These are phyloP conservation scores for Lipomyces yarrowii DNA, from an alignment of 1,139 yeast species.

Conservation along the genomic window DNA sequence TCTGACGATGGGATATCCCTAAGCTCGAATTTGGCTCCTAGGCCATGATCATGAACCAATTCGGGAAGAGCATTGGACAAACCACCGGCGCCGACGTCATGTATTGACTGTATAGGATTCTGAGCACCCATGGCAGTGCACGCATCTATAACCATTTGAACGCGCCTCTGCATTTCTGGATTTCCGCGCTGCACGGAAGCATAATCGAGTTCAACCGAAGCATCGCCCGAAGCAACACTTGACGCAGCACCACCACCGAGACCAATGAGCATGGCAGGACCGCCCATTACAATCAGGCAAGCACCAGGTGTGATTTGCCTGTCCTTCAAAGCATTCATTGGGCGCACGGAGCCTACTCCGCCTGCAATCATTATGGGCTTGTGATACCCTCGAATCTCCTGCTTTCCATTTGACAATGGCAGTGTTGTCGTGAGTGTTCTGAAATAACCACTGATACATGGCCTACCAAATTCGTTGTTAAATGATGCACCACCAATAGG, in stretches of 20 bases:
- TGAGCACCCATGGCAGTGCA: constrained; percentile 75
- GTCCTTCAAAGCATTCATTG: constrained; percentile 86
- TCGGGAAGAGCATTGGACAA: constrained; percentile 96
- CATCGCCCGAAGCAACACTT: constrained; percentile 91
- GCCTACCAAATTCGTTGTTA: constrained; percentile 98
- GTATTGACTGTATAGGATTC: constrained; percentile 93
- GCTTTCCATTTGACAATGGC: constrained; percentile 59
- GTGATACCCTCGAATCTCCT: constrained; percentile 92
- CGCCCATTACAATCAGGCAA: constrained; percentile 90
- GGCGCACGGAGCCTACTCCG: constrained; percentile 96
- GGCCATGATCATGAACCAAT: constrained; percentile 92
- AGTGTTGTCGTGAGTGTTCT: constrained; percentile 89
- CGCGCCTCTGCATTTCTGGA: constrained; percentile 99
- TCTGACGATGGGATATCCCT: constrained; percentile 89
- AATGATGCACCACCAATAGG: constrained; percentile 98
- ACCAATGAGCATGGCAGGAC: constrained; percentile 98
- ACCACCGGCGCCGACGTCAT: constrained; percentile 99
- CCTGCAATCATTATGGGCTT: constrained; percentile 99
- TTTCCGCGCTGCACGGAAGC: constrained; percentile 99
- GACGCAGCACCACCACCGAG: constrained; percentile 99
- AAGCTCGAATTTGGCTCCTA: constrained; percentile 91
- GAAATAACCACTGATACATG: constrained; percentile 95
- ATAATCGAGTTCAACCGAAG: constrained; percentile 84
- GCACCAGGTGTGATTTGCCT: constrained; percentile 91
- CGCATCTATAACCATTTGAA: constrained; percentile 95